Evolutionary conservation across 148 eudicot genomes (phyloP), one percentile per base, ranked within the genome.

Genomic region (Spergularia marina): DNA sequence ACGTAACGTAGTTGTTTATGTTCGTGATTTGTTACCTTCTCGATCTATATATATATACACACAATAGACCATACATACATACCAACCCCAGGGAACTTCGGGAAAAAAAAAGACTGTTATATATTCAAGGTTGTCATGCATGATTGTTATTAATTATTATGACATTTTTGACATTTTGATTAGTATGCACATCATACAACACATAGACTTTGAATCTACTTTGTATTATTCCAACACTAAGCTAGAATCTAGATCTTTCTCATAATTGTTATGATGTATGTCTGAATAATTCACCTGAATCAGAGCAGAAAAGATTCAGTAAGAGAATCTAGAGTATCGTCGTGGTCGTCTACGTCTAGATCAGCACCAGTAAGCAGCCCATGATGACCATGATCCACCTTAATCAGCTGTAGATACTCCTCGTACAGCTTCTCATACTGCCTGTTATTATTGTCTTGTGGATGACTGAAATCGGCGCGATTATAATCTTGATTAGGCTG

Each of bases 401-500:
- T 80, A 21, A 85, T 78, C 5, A 89, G 86, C 66, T 88, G 85
- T 39, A 83, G 76, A 81, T 85, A 89, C 69, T 87, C 92, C 34
- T 85, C 86, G 25, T 86, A 89, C 7, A 89, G 79, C 79, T 85
- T 87, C 79, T 89, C 86, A 49, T 83, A 70, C 67, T 84, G 81
- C 25, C 58, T 53, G 41, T 75, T 41, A 18, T 52, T 25, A 25
- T 81, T 74, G 66, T 49, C 65, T 6, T 44, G 49, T 6, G 8
- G 8, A 9, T 44, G 49, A 1, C 11, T 52, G 4, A 66, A 59
- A 8, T 76, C 16, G 56, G 51, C 39, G 39, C 44, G 72, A 53
- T 69, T 16, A 69, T 69, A 69, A 34, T 65, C 61, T 44, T 44
- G 49, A 76, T 57, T 65, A 65, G 64, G 56, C 57, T 57, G 72